phyloP scores from a whole-genome alignment of 1,284 basidiomycete species.

The Puccinia horiana region DNA sequence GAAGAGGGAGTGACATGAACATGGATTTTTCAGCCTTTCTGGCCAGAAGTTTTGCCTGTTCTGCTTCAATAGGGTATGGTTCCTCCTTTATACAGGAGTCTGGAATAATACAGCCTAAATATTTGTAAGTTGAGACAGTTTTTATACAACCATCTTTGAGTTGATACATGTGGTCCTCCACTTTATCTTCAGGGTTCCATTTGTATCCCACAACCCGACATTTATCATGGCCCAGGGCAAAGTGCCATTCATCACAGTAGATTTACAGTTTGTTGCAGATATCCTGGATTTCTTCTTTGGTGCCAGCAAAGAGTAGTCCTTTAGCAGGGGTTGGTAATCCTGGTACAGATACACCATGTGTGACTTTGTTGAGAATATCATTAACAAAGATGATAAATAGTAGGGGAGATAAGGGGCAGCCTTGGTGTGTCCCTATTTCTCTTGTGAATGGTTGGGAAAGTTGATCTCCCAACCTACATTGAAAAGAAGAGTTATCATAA shows the following conservation, averaged over 20 bases:
- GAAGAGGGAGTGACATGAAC: not conserved
- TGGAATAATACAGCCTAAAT: not conserved
- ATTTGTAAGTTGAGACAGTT: not conserved
- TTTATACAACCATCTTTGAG: not conserved
- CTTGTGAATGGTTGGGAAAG: not conserved
- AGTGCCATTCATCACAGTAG: constrained; percentile 13
- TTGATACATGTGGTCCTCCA: not conserved
- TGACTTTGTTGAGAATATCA: not conserved
- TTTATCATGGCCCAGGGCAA: constrained; percentile 22
- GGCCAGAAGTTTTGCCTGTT: not conserved
- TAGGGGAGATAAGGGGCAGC: constrained; percentile 17
- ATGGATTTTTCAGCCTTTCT: not conserved
- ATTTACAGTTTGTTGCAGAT: not conserved
- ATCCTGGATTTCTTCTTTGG: not conserved
- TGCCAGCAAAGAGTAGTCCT: not conserved
- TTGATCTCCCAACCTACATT: not conserved
- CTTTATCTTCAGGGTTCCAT: not conserved
- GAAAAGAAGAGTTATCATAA: not conserved
- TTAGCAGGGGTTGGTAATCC: constrained; percentile 23
- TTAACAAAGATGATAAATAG: constrained; percentile 43
- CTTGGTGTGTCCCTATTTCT: constrained; percentile 13
- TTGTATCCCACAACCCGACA: constrained; percentile 7
- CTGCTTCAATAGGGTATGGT: not conserved
- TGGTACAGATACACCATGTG: not conserved
- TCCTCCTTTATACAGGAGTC: not conserved